Conservation (phyloP, 2,329 filamentous ascomycete species). For the Colletotrichum camelliae region DNA sequence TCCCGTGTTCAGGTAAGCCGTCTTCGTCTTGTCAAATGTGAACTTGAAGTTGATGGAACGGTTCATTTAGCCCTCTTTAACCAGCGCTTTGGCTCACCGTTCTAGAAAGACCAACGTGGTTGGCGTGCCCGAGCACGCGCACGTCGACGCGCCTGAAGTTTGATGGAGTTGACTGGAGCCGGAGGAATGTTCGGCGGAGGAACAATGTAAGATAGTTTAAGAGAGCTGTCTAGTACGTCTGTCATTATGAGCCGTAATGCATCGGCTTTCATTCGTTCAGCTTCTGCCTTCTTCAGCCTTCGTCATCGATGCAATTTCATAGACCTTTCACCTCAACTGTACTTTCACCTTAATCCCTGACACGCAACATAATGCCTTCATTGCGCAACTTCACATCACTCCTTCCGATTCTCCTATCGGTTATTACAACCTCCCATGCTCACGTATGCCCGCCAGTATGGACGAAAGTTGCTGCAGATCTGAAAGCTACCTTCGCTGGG, state of each 20-base stretch:
- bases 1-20: not conserved
- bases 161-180: not conserved
- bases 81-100: not conserved
- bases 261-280: not conserved
- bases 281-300: not conserved
- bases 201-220: not conserved
- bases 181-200: not conserved
- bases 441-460: not conserved
- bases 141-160: not conserved
- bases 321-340: not conserved
- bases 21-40: not conserved
- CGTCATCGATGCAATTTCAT: not conserved
- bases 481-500: not conserved
- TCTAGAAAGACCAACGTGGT: not conserved
- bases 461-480: not conserved
- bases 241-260: not conserved
- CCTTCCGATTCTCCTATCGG: not conserved
- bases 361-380: not conserved
- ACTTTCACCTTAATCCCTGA: not conserved
- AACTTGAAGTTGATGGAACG: not conserved
- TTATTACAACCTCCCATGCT: not conserved
- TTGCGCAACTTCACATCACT: not conserved
- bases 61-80: not conserved
- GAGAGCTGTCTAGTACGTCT: not conserved
- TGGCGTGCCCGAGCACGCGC: not conserved